Evolutionary conservation across 2,329 filamentous ascomycete genomes (phyloP), one percentile per base, ranked within the genome.

Genomic region (Phyllosticta citribraziliensis): DNA sequence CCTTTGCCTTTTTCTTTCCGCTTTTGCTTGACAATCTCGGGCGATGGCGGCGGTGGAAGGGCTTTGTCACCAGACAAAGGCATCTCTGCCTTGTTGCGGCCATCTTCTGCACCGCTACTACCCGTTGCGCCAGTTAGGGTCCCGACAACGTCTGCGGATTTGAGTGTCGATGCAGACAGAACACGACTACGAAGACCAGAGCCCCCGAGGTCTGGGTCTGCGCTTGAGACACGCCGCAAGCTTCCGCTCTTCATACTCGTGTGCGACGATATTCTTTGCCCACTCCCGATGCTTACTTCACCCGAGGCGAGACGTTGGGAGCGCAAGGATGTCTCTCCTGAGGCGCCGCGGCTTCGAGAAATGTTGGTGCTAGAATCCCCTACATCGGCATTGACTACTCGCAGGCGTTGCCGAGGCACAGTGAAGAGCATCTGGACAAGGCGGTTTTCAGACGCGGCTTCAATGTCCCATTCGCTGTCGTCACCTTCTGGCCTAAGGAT

Each of bases 351-450:
- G 40, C 40, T 47, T 19, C 14, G 40, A 47, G 40, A 47, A n/a
- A 47, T 47, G 40, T 17, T n/a, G 14, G 40, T 47, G 25, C 60
- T 54, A 10, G 30, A 52, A 10, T 30, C 25, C 51, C 57, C 55
- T 8, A 25, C 10, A 27, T 62, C 61, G 12, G 57, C 61, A 30
- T 97, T 97, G 20, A 97, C 93, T n/a, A 97, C 91, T 25, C 93
- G 79, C 64, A 97, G 75, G 67, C 85, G 84, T 73, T 93, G 88
- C 72, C 88, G 91, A 2, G 94, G 93, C 63, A 97, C 91, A 0
- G 93, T 97, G 73, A 96, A 97, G 84, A 96, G 94, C 70, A 82
- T 75, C 60, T 79, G 79, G n/a, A 81, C 77, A 4, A 79, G 76
- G 5, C 79, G 67, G 22, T 74, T 70, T 57, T 75, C 73, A 1